phyloP scores from a whole-genome alignment of 805 yeast genomes.

The Candida gorgasii region DNA sequence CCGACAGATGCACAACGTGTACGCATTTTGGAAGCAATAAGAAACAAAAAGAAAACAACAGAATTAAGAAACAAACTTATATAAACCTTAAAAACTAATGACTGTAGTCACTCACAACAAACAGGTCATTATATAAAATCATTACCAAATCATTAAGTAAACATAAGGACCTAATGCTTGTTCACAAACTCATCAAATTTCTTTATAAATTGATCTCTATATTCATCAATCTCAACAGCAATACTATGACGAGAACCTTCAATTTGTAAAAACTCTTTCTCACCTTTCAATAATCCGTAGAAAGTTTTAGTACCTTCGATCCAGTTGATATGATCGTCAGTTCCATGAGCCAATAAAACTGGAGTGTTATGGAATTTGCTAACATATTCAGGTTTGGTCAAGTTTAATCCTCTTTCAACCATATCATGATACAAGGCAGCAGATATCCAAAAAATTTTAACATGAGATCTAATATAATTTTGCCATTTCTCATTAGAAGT shows the following conservation, averaged over 20 bases:
- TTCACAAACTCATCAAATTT: constrained; percentile 8
- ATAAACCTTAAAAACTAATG: too few relatives aligned
- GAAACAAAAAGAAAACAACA: too few relatives aligned
- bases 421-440: constrained; percentile 66
- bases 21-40: too few relatives aligned
- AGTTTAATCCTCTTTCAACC: constrained; percentile 57
- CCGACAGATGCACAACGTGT: too few relatives aligned
- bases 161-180: too few relatives aligned
- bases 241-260: constrained; percentile 46
- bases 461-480: constrained; percentile 42
- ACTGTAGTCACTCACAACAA: too few relatives aligned
- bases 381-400: constrained; percentile 40
- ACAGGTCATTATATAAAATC: too few relatives aligned
- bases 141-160: too few relatives aligned
- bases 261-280: constrained; percentile 28
- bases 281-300: constrained; percentile 31
- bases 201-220: constrained; percentile 7
- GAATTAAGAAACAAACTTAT: too few relatives aligned
- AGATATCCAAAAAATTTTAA: constrained; percentile 44
- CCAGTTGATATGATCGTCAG: constrained; percentile 62
- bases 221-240: constrained; percentile 21
- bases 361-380: constrained; percentile 36
- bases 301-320: constrained; percentile 48
- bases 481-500: constrained; percentile 51
- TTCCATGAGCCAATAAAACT: constrained; percentile 65